Evolutionary conservation across 768 basidiomycete genomes (phyloP), one percentile per base, ranked within the genome.

Genomic region (Xanthoconium purpureum): DNA sequence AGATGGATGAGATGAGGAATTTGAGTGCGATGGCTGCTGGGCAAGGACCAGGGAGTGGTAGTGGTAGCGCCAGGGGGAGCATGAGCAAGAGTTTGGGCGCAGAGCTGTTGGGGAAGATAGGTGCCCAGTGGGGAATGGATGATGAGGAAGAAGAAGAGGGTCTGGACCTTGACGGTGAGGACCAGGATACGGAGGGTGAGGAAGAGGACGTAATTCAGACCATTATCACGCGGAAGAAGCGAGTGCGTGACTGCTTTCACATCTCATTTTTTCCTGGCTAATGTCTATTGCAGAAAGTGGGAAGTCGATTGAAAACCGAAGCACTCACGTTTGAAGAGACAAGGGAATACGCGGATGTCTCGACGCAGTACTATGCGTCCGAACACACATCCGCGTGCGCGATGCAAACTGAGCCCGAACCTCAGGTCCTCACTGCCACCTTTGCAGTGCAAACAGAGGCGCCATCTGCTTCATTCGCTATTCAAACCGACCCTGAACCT

Each of bases 1-100:
- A 98, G 64, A 84, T 98, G 80, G 94, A 98, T 63, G 93, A 95
- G 72, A 83, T 95, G 78, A 80, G 93, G 39, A 83, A 75, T 50
- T 74, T 71, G 46, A 68, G 73, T 38, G 72, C 61, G 39, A 69
- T 72, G 39, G 73, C 71, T n/a, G 63, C 57, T 20, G 69, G 66
- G 39, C 66, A 68, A 13, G 75, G 73, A 13, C 70, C 75, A 0
- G 71, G 74, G 14, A 80, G 78, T 47, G 79, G 78, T 33, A 65
- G 60, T 46, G 75, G 73, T 40, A 91, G 85, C 63, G 74, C 70
- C 17, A 73, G 73, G 33, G 82, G 79, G 40, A 85, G 81, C 17
- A 62, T 91, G 53, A 88, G 87, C 63, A 89, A 86, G 75, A 88
- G 83, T 62, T 70, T 92, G 6, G 89, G 89, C 3, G 87, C 84